A percentile compares a stretch with the other conserved stretches of the same genome.
phyloP scores from a whole-genome alignment of 1,139 yeast species.

The Candida mesenterica region DNA sequence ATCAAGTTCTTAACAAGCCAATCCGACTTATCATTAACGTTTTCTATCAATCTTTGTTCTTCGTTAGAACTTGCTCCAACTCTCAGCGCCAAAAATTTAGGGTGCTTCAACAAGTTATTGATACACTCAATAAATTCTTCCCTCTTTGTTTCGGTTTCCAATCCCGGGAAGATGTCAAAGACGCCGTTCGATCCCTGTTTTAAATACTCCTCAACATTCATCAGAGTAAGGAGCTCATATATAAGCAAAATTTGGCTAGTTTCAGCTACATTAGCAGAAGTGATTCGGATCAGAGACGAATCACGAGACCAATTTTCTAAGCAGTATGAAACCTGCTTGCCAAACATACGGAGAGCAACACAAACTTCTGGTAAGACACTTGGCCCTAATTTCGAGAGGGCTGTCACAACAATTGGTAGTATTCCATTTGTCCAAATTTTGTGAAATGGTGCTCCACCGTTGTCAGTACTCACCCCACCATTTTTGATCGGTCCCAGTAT shows the following conservation, averaged over 20 bases:
- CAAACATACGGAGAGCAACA: slow-evolving; percentile 61
- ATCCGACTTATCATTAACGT: slow-evolving; percentile 39
- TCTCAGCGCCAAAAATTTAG: slow-evolving; percentile 74
- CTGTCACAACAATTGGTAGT: slow-evolving; percentile 61
- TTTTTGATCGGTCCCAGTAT: slow-evolving; percentile 64
- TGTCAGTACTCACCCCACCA: slow-evolving; percentile 55
- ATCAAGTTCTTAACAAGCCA: slow-evolving; percentile 50
- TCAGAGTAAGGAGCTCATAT: slow-evolving; percentile 54
- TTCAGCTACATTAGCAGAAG: slow-evolving; percentile 69
- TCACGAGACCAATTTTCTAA: slow-evolving; percentile 70
- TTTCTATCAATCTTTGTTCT: slow-evolving; percentile 54
- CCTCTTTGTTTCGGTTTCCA: slow-evolving; percentile 57
- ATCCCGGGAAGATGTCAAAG: slow-evolving; percentile 53
- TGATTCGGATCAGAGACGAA: slow-evolving; percentile 51
- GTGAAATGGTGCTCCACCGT: slow-evolving; percentile 53
- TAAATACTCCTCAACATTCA: slow-evolving; percentile 47
- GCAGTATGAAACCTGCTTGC: slow-evolving; percentile 63
- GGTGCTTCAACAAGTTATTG: slow-evolving; percentile 76
- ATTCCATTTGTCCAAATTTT: slow-evolving; percentile 82
- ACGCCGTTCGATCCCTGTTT: slow-evolving; percentile 18
- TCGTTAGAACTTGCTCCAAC: slow-evolving; percentile 62
- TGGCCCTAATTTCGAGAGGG: slow-evolving; percentile 63
- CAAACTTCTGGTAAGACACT: slow-evolving; percentile 64
- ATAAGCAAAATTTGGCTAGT: slow-evolving; percentile 74
- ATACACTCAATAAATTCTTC: slow-evolving; percentile 57